Base-by-base conservation (phyloP, 176 grass and related monocot genomes). In the Musa troglodytarum region DNA sequence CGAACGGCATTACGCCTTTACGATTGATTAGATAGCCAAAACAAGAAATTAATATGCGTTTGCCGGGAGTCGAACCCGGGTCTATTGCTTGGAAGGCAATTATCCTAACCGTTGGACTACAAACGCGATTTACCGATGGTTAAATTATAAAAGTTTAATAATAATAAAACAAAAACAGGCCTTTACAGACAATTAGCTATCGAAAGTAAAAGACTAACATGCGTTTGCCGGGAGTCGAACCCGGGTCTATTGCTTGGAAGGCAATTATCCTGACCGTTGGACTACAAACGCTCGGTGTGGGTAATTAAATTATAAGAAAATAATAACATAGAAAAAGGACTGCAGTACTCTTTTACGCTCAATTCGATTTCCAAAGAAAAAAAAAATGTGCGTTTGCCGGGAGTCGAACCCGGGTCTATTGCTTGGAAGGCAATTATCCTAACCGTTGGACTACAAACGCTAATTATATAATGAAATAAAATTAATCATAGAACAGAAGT, bases 261-360 rank as follows among this genome's bases (percentile, higher is more conserved):
- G 80, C 87, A 92, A 89, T 97, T 93, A 93, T 97, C 94, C 90
- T 93, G 80, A 93, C 88, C 88, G 90, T 97, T 97, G 94, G 93
- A 91, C 88, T 97, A 93, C 94, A 91, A 74, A 97, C 71, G 68
- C 68, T 22, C 22, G 22, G 22, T 22, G 22, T 22, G 22, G 22
- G 22, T 22, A 22, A 22, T 22, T 22, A 22, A 22, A 22, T 22
- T 22, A n/a, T n/a, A n/a, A n/a, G n/a, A n/a, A n/a, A n/a, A n/a
- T n/a, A n/a, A n/a, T n/a, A n/a, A n/a, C n/a, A n/a, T n/a, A n/a
- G n/a, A n/a, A n/a, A n/a, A n/a, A n/a, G 22, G 22, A 22, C 22
- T 22, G 22, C 22, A 22, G 22, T 22, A 22, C 22, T 22, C 22
- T 22, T 22, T 22, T 22, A 22, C 22, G 0, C 22, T 22, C 22